Percentiles rank a stretch among this genome's conserved stretches.
These are phyloP conservation scores for Nectriaceae sp. DNA, from an alignment of 2,329 filamentous ascomycete species.

Conservation along the genomic window DNA sequence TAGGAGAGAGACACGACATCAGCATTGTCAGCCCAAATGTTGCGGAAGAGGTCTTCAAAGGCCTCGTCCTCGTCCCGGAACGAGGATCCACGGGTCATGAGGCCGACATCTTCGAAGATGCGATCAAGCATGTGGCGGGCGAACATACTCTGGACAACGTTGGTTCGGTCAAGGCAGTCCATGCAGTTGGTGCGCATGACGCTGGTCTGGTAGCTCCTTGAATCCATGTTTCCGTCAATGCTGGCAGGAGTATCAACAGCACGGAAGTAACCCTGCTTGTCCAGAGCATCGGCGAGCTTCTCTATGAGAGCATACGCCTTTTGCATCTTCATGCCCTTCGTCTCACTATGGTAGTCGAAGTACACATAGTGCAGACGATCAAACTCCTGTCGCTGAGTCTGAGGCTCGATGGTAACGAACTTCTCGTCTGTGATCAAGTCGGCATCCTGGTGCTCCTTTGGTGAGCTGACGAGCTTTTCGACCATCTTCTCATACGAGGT, in stretches of 20 bases:
- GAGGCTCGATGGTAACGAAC: constrained; percentile 73
- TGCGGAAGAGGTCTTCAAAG: constrained; percentile 92
- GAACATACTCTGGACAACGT: constrained; percentile 97
- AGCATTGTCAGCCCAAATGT: constrained; percentile 97
- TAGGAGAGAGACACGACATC: constrained; percentile 93
- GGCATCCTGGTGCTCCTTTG: constrained; percentile 65
- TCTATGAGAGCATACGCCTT: constrained; percentile 86
- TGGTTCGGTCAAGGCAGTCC: constrained; percentile 97
- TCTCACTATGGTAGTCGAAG: constrained; percentile 98
- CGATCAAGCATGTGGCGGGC: constrained; percentile 86
- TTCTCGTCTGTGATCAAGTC: constrained; percentile 75
- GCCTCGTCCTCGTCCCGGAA: constrained; percentile 74
- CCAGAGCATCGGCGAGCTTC: constrained; percentile 73
- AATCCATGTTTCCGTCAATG: constrained; percentile 71
- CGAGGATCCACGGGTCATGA: constrained; percentile 74
- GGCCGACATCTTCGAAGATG: constrained; percentile 81
- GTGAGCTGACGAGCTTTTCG: constrained; percentile 69
- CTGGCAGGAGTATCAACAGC: constrained; percentile 82
- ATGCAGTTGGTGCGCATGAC: constrained; percentile 98
- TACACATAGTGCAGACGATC: constrained; percentile 94
- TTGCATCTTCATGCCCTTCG: constrained; percentile 92
- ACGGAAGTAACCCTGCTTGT: constrained; percentile 87
- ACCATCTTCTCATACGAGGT: constrained; percentile 93
- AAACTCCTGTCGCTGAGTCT: constrained; percentile 61
- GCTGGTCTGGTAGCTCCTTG: constrained; percentile 78